Evolutionary conservation across 495 filamentous ascomycete genomes (phyloP).

Genomic region (Rhizodiscina lignyota): DNA sequence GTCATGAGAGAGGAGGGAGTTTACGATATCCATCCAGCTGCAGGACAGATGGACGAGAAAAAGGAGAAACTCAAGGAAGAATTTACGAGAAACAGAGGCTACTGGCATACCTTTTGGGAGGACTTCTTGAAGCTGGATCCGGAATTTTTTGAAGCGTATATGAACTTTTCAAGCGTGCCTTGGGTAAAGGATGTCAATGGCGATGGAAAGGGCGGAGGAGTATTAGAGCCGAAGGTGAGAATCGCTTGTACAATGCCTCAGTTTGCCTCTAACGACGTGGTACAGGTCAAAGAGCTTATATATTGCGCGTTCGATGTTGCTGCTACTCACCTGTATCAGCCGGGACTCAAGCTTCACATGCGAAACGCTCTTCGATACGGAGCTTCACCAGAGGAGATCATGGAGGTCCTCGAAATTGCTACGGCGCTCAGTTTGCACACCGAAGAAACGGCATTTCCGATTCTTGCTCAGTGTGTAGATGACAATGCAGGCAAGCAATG

Average conservation of each 20-base stretch:
- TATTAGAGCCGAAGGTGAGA: conserved; percentile 24
- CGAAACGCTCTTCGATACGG: conserved; percentile 27
- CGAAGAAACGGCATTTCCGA: too few species aligned
- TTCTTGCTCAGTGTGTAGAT: too few species aligned
- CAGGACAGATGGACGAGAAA: conserved; percentile 9
- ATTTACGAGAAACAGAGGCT: conserved; percentile 22
- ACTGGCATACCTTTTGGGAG: conserved; percentile 29
- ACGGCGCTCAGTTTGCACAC: conserved; percentile 23
- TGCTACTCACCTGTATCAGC: conserved; percentile 26
- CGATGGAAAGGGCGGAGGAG: too few species aligned
- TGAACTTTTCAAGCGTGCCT: conserved; percentile 22
- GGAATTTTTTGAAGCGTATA: conserved; percentile 29
- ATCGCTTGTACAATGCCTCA: too few species aligned
- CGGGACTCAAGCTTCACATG: conserved; percentile 29
- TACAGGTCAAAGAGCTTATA: conserved; percentile 26
- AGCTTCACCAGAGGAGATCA: conserved; percentile 26
- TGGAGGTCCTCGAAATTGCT: conserved; percentile 29
- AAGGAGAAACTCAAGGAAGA: conserved; percentile 15
- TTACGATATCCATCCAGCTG: conserved; percentile 5
- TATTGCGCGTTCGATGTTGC: conserved; percentile 29
- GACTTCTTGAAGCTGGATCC: conserved; percentile 25
- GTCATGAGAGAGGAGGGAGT: conserved; percentile 20
- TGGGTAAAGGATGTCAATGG: too few species aligned
- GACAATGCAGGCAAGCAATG: too few species aligned
- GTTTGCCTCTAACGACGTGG: not conserved